Conservation (phyloP, 139 green algal species). For the Astrephomene gubernaculifera region DNA sequence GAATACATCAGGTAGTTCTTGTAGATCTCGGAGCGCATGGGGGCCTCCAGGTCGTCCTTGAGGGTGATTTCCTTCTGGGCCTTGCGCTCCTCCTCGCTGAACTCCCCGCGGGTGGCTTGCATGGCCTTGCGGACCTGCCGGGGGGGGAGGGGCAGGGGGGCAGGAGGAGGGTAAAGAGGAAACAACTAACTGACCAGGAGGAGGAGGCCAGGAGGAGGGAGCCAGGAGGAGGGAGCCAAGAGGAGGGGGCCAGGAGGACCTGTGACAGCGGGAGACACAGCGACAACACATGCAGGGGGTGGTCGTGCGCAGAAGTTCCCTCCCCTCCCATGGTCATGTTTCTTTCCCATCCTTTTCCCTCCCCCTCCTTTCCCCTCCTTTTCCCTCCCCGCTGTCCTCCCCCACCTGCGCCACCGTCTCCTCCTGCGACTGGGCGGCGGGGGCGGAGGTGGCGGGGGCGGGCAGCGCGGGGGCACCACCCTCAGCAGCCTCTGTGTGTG, state of each 20-base stretch:
- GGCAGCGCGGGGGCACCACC: not conserved
- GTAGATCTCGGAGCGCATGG: slow-evolving; percentile 87
- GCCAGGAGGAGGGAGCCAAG: no score
- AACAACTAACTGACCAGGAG: not conserved
- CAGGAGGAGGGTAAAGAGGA: not conserved
- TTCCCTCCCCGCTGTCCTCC: no score
- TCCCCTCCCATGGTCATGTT: no score
- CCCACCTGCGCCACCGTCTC: slow-evolving; percentile 52
- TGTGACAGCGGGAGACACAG: no score
- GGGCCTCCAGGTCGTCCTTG: slow-evolving; percentile 44
- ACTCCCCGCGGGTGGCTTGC: slow-evolving; percentile 62
- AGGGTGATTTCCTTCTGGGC: slow-evolving; percentile 97
- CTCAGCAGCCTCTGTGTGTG: slow-evolving; percentile 22
- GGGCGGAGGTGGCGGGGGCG: not conserved
- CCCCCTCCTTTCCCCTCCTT: no score
- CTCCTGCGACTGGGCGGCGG: slow-evolving; percentile 25
- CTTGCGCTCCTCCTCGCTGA: slow-evolving; percentile 67
- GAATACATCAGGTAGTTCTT: slow-evolving; percentile 95
- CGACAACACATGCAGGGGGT: no score
- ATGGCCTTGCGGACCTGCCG: slow-evolving; percentile 61
- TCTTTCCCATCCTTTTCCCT: no score
- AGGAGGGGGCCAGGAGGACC: no score
- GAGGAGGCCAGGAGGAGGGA: no score
- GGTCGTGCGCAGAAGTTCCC: no score
- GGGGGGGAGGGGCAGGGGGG: not conserved